Conservation (phyloP, 768 basidiomycete species). For the Lyophyllum atratum region DNA sequence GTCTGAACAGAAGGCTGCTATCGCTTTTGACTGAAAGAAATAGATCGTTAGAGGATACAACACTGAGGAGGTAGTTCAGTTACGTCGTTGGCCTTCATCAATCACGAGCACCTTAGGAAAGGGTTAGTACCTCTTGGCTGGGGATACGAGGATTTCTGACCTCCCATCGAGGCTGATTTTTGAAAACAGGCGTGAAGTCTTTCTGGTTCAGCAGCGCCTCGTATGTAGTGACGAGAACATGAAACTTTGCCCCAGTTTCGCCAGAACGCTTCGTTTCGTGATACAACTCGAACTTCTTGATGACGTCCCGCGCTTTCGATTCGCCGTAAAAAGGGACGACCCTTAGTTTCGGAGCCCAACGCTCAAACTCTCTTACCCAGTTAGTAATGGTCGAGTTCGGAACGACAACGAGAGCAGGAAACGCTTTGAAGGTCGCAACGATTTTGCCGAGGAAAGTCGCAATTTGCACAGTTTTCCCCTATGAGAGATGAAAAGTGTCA, state of each 20-base stretch:
- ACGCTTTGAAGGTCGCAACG: slow-evolving; percentile 54
- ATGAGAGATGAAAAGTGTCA: slow-evolving; percentile 1
- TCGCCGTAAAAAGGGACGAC: slow-evolving; percentile 91
- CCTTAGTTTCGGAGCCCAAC: slow-evolving; percentile 73
- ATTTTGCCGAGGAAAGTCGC: slow-evolving; percentile 79
- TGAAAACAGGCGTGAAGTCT: slow-evolving; percentile 79
- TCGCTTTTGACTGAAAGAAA: slow-evolving; percentile 83
- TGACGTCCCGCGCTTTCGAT: slow-evolving; percentile 73
- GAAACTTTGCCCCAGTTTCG: slow-evolving; percentile 65
- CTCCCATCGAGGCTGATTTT: slow-evolving; percentile 87
- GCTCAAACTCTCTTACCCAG: slow-evolving; percentile 93
- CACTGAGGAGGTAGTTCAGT: slow-evolving; percentile 12
- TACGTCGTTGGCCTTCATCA: slow-evolving; percentile 91
- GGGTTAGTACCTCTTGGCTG: not conserved
- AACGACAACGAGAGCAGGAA: slow-evolving; percentile 87
- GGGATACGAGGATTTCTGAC: slow-evolving; percentile 24
- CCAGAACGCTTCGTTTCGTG: slow-evolving; percentile 47
- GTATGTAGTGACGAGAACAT: slow-evolving; percentile 93
- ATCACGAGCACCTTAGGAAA: slow-evolving; percentile 67
- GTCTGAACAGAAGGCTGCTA: slow-evolving; percentile 74
- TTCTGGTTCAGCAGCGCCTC: slow-evolving; percentile 72
- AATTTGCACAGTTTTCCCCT: slow-evolving; percentile 95
- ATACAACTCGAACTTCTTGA: slow-evolving; percentile 80
- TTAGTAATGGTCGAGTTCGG: slow-evolving; percentile 96
- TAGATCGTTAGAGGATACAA: slow-evolving; percentile 12